A percentile compares a stretch with the other conserved stretches of the same genome.
phyloP scores from a whole-genome alignment of 345 rosid species.

The Toxicodendron radicans region DNA sequence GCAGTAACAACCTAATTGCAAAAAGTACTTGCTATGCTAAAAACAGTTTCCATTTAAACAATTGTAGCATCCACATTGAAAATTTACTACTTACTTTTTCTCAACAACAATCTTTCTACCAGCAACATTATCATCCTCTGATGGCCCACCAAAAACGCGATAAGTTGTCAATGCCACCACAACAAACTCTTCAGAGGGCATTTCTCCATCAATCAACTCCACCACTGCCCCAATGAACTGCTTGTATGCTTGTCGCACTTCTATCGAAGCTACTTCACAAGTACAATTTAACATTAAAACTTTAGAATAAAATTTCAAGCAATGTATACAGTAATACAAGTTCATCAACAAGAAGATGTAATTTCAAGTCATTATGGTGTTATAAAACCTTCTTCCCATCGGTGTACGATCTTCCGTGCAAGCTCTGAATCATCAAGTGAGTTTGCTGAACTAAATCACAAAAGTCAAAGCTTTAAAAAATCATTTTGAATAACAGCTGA shows the following conservation, averaged over 20 bases:
- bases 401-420: constrained; percentile 70
- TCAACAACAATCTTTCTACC: constrained; percentile 31
- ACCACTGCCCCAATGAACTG: constrained; percentile 74
- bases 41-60: constrained; percentile 5
- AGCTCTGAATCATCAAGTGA: constrained; percentile 72
- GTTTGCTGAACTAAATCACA: constrained; percentile 35
- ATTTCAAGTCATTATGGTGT: not conserved
- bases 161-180: constrained; percentile 67
- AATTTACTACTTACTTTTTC: constrained; percentile 47
- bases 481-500: not conserved
- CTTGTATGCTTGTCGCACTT: constrained; percentile 80
- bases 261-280: constrained; percentile 61
- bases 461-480: constrained; percentile 15
- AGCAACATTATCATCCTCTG: constrained; percentile 48
- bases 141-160: constrained; percentile 44
- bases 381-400: constrained; percentile 85
- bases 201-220: constrained; percentile 74
- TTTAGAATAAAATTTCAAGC: constrained; percentile 10
- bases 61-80: not conserved
- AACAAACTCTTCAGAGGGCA: constrained; percentile 75
- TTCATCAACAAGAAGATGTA: not conserved
- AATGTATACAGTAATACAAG: not conserved
- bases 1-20: not conserved
- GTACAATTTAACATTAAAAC: constrained; percentile 17
- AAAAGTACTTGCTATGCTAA: not conserved